Conservation (phyloP, 768 basidiomycete species). For the Cubamyces lactineus region DNA sequence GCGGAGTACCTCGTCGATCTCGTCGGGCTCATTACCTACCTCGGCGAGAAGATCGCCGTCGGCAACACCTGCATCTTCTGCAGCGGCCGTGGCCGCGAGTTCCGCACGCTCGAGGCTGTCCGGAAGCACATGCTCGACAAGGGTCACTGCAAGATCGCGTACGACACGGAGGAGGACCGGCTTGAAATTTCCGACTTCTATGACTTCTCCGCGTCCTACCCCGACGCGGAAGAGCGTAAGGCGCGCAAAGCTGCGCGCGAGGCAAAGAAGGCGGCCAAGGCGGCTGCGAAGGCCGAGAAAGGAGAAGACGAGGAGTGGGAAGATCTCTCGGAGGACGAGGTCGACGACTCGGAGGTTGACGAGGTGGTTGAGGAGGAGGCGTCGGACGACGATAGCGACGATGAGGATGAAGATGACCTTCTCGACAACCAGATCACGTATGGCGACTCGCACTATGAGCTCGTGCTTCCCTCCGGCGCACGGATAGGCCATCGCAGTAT, state of each 20-base stretch:
- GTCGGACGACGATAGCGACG: slow-evolving; percentile 37
- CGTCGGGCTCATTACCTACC: slow-evolving; percentile 77
- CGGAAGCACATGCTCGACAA: slow-evolving; percentile 97
- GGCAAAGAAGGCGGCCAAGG: slow-evolving; percentile 19
- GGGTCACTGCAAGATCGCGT: slow-evolving; percentile 94
- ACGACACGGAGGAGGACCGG: slow-evolving; percentile 77
- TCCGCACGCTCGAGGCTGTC: slow-evolving; percentile 83
- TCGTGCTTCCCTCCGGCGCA: slow-evolving; percentile 90
- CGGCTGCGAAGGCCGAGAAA: slow-evolving; percentile 12
- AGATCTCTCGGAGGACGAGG: slow-evolving; percentile 43
- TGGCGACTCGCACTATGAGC: slow-evolving; percentile 82
- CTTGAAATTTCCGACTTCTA: slow-evolving; percentile 93
- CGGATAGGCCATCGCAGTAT: slow-evolving; percentile 92
- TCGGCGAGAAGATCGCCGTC: slow-evolving; percentile 93
- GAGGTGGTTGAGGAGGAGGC: slow-evolving; percentile 41
- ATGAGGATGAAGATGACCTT: slow-evolving; percentile 40
- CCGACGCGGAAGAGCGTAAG: slow-evolving; percentile 43
- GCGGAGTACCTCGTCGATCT: slow-evolving; percentile 87
- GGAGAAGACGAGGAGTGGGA: slow-evolving; percentile 32
- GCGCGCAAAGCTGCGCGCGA: slow-evolving; percentile 16
- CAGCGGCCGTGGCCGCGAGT: slow-evolving; percentile 79
- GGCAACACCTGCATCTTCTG: slow-evolving; percentile 94
- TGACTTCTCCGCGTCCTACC: slow-evolving; percentile 86
- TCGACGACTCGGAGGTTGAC: slow-evolving; percentile 32
- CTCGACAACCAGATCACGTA: slow-evolving; percentile 61